These are phyloP conservation scores for Meyerozyma athensensis DNA, from an alignment of 1,139 yeast species.

Conservation along the genomic window DNA sequence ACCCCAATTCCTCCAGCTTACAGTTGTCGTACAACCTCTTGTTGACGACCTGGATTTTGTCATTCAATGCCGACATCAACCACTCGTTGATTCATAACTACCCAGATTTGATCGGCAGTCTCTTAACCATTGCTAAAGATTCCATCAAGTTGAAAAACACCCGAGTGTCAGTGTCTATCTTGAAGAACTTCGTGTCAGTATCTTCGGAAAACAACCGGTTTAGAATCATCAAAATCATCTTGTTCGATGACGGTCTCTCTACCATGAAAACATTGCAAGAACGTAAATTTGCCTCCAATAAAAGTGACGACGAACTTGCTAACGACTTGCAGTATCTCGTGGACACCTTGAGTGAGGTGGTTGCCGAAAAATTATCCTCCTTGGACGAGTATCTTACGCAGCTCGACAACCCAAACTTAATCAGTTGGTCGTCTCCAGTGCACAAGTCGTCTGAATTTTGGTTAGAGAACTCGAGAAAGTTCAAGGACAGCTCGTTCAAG, in stretches of 20 bases:
- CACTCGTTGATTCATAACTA: constrained; percentile 50
- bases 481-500: constrained; percentile 75
- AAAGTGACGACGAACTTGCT: constrained; percentile 78
- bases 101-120: constrained; percentile 54
- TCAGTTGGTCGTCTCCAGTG: constrained; percentile 86
- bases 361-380: constrained; percentile 70
- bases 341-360: constrained; percentile 63
- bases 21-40: constrained; percentile 83
- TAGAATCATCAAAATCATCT: constrained; percentile 60
- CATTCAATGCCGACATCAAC: constrained; percentile 62
- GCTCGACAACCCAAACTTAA: constrained; percentile 66
- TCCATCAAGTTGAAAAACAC: constrained; percentile 91
- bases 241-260: constrained; percentile 73
- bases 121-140: constrained; percentile 51
- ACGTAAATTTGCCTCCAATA: constrained; percentile 75
- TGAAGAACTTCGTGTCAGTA: constrained; percentile 53
- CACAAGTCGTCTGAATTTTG: constrained; percentile 87
- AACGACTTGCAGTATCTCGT: constrained; percentile 60
- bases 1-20: constrained; percentile 54
- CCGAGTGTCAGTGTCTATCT: constrained; percentile 70
- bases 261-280: constrained; percentile 66
- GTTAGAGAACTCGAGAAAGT: constrained; percentile 73
- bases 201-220: constrained; percentile 29
- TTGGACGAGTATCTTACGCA: constrained; percentile 91
- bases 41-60: constrained; percentile 76